Evolutionary conservation across 2,329 filamentous ascomycete genomes (phyloP), one percentile per base, ranked within the genome.

Genomic region (Cyclaneusma minus): DNA sequence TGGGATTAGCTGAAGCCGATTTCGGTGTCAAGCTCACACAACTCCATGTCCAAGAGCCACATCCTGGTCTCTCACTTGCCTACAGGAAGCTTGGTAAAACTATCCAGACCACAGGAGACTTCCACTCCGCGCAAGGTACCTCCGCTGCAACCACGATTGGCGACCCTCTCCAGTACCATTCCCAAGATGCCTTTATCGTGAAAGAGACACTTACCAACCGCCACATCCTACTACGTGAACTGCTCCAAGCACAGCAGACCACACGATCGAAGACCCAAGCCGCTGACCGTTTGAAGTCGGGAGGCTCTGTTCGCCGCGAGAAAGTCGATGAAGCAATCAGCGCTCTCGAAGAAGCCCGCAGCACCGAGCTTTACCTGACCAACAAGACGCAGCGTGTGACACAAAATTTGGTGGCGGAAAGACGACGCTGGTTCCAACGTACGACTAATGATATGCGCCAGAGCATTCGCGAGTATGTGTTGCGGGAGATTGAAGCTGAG

Each of bases 261-360:
- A 84, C 85, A 2, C 73, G 80, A 35, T 81, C 71, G 51, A 89
- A 84, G 50, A 68, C 89, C 20, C 72, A 75, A 35, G 82, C 85
- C 1, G 84, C 85, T 2, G 85, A 95, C 50, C 72, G 89, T 22
- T 64, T 98, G 33, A 93, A 91, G 48, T 72, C 76, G 11, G 83
- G 74, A 49, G 79, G 81, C 10, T 89, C 74, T 31, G 85, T 98
- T 18, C 78, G 83, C 35, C 68, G 79, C 18, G 89, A 98, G 47
- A 98, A 95, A 56, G 89, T 95, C 15, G 89, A 98, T 48, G 89
- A 98, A 53, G 89, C 89, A n/a, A 91, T 98, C 43, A 66, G 73
- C 11, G 69, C 83, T 4, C 65, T 95, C 4, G 84, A 93, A 35
- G 89, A 95, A 45, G 89, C 89, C 4, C 68, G 78, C 29, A 74